A percentile compares a stretch with the other conserved stretches of the same genome.
phyloP scores from a whole-genome alignment of 305 asterid genomes.

The Rubia balearica region DNA sequence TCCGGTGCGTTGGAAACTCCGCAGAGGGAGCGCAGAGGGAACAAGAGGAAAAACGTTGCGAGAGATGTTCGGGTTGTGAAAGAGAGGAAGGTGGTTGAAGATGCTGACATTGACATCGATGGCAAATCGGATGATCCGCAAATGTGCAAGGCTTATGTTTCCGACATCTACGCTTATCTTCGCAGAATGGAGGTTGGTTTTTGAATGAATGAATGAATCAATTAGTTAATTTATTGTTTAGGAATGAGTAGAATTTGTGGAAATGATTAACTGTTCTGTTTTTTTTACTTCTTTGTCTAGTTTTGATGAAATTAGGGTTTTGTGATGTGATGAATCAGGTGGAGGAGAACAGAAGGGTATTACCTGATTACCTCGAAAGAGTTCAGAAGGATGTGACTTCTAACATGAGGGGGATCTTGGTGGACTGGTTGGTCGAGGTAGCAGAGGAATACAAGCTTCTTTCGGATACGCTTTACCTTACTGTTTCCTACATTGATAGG shows the following conservation, averaged over 20 bases:
- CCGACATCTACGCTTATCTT: slow-evolving; percentile 65
- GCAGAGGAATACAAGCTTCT: slow-evolving; percentile 83
- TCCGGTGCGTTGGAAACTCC: neutral
- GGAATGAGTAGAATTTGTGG: neutral
- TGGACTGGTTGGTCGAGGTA: slow-evolving; percentile 92
- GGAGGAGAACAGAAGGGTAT: slow-evolving; percentile 61
- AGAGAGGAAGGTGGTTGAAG: slow-evolving; percentile 28
- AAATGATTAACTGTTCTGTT: neutral
- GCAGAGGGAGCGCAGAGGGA: neutral
- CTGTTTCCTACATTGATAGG: slow-evolving; percentile 63
- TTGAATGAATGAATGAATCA: neutral
- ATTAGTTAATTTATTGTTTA: neutral
- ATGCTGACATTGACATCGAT: slow-evolving; percentile 19
- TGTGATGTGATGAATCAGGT: slow-evolving; percentile 29
- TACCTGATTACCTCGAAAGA: slow-evolving; percentile 54
- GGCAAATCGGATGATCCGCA: slow-evolving; percentile 46
- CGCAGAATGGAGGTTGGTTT: slow-evolving; percentile 63
- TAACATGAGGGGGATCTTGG: slow-evolving; percentile 70
- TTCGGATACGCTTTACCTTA: slow-evolving; percentile 55
- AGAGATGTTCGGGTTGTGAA: neutral
- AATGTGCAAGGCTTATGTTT: slow-evolving; percentile 56
- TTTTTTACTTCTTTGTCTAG: neutral
- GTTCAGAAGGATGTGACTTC: slow-evolving; percentile 69
- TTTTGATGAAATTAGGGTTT: slow-evolving; percentile 7
- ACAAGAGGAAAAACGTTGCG: slow-evolving; percentile 2